Conservation (phyloP, 169 alveolate species). For the Miamiensis avidus region DNA sequence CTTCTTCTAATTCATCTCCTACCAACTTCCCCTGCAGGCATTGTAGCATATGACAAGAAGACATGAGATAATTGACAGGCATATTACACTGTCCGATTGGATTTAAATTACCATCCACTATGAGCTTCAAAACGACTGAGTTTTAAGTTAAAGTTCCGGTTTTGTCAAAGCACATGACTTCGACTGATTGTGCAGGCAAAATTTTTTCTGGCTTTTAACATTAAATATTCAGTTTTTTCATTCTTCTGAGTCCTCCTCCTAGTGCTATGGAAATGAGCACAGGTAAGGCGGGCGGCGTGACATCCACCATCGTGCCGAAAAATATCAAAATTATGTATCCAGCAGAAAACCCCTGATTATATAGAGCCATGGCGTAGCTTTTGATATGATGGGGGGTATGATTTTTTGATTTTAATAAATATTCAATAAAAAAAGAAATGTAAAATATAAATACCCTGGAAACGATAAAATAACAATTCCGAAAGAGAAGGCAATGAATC, state of each 20-base stretch:
- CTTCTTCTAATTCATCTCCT: slow-evolving; percentile 77
- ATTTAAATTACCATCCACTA: background rate
- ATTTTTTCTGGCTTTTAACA: slow-evolving; percentile 59
- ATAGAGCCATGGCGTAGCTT: background rate
- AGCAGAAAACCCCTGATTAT: slow-evolving; percentile 14
- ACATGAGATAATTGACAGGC: slow-evolving; percentile 59
- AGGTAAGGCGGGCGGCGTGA: slow-evolving; percentile 43
- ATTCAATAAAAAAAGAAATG: too few species aligned
- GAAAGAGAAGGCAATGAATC: slow-evolving; percentile 3
- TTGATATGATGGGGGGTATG: background rate
- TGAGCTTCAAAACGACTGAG: background rate
- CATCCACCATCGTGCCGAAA: slow-evolving; percentile 35
- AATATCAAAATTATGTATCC: slow-evolving; percentile 13
- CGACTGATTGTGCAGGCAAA: slow-evolving; percentile 57
- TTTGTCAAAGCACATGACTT: slow-evolving; percentile 66
- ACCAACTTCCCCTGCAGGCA: slow-evolving; percentile 47
- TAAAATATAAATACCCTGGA: too few species aligned
- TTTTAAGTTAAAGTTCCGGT: slow-evolving; percentile 47
- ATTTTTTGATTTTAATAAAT: background rate
- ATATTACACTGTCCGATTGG: slow-evolving; percentile 63
- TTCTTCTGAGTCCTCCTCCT: slow-evolving; percentile 38
- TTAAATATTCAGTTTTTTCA: slow-evolving; percentile 47
- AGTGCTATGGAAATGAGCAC: slow-evolving; percentile 25
- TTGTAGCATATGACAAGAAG: background rate
- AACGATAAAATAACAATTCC: too few species aligned